These are phyloP conservation scores for Orbilia quercus DNA, from an alignment of 2,329 filamentous ascomycete species.

Conservation along the genomic window DNA sequence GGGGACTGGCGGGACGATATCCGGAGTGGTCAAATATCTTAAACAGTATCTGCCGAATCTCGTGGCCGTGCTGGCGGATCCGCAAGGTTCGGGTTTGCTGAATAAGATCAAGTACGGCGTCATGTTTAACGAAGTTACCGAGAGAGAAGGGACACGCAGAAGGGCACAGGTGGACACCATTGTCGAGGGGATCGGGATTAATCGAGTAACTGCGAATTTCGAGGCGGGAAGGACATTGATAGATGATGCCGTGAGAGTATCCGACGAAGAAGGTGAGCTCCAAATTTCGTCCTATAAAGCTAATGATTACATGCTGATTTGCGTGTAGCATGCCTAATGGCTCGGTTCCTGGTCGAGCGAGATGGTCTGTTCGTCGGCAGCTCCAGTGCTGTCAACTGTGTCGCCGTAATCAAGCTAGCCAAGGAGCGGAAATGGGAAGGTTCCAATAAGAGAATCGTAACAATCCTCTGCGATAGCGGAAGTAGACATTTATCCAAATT, in stretches of 20 bases:
- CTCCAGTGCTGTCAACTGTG: conserved; percentile 95
- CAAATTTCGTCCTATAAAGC: conserved; percentile 60
- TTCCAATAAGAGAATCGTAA: conserved; percentile 74
- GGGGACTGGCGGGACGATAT: conserved; percentile 92
- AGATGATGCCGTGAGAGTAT: conserved; percentile 89
- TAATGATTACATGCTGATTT: conserved; percentile 6
- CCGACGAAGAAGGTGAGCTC: conserved; percentile 82
- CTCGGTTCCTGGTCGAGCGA: conserved; percentile 93
- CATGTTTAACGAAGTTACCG: conserved; percentile 85
- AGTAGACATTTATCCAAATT: conserved; percentile 85
- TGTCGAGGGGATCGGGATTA: conserved; percentile 95
- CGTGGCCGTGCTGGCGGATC: conserved; percentile 86
- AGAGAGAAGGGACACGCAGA: conserved; percentile 88
- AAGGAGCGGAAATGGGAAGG: conserved; percentile 72
- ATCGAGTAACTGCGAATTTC: conserved; percentile 92
- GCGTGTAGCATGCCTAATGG: conserved; percentile 71
- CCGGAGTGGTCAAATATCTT: conserved; percentile 83
- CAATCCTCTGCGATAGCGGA: conserved; percentile 86
- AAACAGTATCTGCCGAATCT: conserved; percentile 76
- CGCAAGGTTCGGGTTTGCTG: conserved; percentile 90
- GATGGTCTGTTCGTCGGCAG: conserved; percentile 95
- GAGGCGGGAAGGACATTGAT: conserved; percentile 85
- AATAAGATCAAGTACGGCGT: conserved; percentile 93
- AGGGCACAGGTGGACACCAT: conserved; percentile 94
- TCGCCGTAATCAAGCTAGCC: conserved; percentile 77